Percentiles rank a stretch among this genome's conserved stretches.
Conservation (phyloP, 2,329 filamentous ascomycete species). For the Zymoseptoria brevis region DNA sequence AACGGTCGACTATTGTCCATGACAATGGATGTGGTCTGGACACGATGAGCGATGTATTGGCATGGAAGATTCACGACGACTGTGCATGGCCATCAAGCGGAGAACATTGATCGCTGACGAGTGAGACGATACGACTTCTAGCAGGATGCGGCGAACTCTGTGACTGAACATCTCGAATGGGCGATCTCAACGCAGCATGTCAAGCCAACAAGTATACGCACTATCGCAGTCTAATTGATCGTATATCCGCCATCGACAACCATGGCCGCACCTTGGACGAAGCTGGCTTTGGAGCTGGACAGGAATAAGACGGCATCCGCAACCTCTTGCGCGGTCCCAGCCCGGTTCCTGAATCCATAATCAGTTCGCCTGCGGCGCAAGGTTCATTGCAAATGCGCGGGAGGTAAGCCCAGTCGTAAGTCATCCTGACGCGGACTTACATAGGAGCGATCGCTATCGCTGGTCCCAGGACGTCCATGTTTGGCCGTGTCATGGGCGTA, state of each 20-base stretch:
- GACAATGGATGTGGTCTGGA: too few relatives aligned
- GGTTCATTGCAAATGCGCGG: conserved; percentile 41
- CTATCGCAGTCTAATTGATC: conserved; percentile 28
- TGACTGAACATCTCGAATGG: background rate
- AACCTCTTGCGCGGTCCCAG: conserved; percentile 40
- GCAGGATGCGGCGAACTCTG: background rate
- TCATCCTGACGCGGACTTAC: conserved; percentile 25
- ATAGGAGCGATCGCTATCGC: conserved; percentile 28
- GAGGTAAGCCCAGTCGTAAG: conserved; percentile 20
- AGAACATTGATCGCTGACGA: too few relatives aligned
- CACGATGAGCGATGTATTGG: too few relatives aligned
- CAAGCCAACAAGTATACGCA: background rate
- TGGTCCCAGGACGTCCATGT: conserved; percentile 26
- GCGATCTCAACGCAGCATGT: background rate
- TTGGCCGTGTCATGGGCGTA: conserved; percentile 37
- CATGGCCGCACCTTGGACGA: conserved; percentile 39
- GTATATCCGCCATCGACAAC: conserved; percentile 42
- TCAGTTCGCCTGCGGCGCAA: background rate
- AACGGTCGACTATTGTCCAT: too few relatives aligned
- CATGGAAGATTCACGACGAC: too few relatives aligned
- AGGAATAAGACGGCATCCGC: conserved; percentile 42
- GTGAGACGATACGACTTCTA: too few relatives aligned
- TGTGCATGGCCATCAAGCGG: too few relatives aligned
- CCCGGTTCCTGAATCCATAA: conserved; percentile 34
- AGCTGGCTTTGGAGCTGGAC: conserved; percentile 39